Evolutionary conservation across 805 yeast species (phyloP).

Genomic region (Sungouiozyma ichnusensis): DNA sequence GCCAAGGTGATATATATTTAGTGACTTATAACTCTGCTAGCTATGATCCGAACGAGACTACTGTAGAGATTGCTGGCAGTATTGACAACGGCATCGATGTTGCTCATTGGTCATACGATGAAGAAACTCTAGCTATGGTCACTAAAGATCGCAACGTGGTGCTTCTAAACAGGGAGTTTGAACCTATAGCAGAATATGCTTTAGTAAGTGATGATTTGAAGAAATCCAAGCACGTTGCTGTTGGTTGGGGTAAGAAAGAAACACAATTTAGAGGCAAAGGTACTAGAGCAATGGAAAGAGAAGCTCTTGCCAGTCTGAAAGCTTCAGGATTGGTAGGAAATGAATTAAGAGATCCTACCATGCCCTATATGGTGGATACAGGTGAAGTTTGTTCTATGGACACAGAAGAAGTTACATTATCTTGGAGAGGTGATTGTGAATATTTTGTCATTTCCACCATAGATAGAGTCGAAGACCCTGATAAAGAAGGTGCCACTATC

Average conservation of each 20-base stretch:
- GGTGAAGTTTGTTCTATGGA: conserved; percentile 58
- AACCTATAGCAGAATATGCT: conserved; percentile 59
- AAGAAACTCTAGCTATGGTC: conserved; percentile 66
- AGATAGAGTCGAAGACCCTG: conserved; percentile 40
- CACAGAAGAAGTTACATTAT: conserved; percentile 36
- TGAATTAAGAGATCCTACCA: conserved; percentile 79
- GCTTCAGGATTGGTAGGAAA: conserved; percentile 57
- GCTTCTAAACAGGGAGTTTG: conserved; percentile 65
- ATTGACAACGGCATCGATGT: conserved; percentile 65
- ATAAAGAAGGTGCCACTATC: conserved; percentile 26
- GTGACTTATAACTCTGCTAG: conserved; percentile 46
- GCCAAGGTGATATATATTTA: conserved; percentile 63
- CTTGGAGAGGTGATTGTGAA: conserved; percentile 97
- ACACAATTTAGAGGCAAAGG: conserved; percentile 96
- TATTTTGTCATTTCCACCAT: conserved; percentile 59
- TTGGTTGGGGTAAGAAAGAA: conserved; percentile 97
- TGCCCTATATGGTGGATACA: conserved; percentile 57
- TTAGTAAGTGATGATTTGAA: conserved; percentile 53
- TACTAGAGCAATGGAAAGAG: conserved; percentile 68
- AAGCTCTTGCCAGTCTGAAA: conserved; percentile 35
- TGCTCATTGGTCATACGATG: conserved; percentile 86
- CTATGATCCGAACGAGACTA: conserved; percentile 40
- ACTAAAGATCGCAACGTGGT: conserved; percentile 53
- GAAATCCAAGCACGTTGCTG: conserved; percentile 75
- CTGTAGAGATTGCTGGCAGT: conserved; percentile 69